These are phyloP conservation scores for Conringia planisiliqua DNA, from an alignment of 345 rosid species.

Conservation along the genomic window DNA sequence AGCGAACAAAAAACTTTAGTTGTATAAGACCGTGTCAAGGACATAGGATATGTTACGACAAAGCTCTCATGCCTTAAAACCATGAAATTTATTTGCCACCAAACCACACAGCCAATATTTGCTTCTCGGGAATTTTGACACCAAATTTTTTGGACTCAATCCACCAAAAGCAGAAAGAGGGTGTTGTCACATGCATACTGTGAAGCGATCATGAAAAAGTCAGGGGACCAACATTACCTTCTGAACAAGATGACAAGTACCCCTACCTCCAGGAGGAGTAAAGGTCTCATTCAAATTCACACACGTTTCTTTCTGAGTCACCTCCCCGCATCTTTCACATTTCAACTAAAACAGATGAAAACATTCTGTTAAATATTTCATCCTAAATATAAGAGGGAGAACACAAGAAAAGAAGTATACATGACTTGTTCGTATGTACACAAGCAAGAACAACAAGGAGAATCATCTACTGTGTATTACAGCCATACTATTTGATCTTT, in stretches of 20 bases:
- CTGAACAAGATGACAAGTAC: constrained; percentile 75
- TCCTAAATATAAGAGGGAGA: neutral
- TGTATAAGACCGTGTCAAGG: neutral
- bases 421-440: neutral
- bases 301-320: constrained; percentile 78
- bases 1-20: neutral
- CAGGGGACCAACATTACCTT: constrained; percentile 45
- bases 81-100: neutral
- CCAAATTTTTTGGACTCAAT: neutral
- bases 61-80: neutral
- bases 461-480: neutral
- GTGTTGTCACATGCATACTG: neutral
- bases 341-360: constrained; percentile 42
- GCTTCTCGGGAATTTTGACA: neutral
- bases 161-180: neutral
- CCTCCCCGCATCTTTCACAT: constrained; percentile 81
- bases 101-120: neutral
- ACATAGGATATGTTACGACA: neutral
- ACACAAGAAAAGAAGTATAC: neutral
- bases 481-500: neutral
- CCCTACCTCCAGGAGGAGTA: constrained; percentile 51
- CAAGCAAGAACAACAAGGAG: neutral
- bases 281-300: constrained; percentile 61
- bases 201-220: neutral
- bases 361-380: neutral